Evolutionary conservation across 441 rosid species (phyloP).

Genomic region (Adansonia madagascariensis): DNA sequence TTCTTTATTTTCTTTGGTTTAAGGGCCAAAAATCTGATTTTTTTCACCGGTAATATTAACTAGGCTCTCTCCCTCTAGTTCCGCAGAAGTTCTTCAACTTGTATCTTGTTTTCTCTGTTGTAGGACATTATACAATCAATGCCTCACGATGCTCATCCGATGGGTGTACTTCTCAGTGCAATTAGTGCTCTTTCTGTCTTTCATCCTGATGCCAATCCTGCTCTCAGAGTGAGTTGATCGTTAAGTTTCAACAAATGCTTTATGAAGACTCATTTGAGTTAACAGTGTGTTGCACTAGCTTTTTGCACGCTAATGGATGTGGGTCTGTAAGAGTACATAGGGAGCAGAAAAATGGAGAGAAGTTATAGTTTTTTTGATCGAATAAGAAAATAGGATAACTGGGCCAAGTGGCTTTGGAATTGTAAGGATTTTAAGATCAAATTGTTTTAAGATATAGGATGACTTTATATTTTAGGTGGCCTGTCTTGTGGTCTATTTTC

Average conservation of each 20-base stretch:
- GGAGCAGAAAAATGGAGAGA: background rate
- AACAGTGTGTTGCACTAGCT: background rate
- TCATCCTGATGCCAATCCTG: slow-evolving; percentile 99
- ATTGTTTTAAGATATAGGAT: background rate
- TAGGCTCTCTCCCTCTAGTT: background rate
- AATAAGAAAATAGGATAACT: background rate
- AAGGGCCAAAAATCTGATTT: background rate
- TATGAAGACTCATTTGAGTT: background rate
- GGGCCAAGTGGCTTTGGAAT: background rate
- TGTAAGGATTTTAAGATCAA: background rate
- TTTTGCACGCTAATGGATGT: background rate
- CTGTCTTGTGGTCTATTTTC: background rate
- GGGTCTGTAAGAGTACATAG: background rate
- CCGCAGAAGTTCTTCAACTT: slow-evolving; percentile 2
- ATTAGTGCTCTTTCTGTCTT: slow-evolving; percentile 95
- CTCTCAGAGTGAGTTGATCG: slow-evolving; percentile 71
- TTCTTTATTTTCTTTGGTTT: background rate
- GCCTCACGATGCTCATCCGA: slow-evolving; percentile 99
- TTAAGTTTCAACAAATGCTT: slow-evolving; percentile 12
- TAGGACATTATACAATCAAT: slow-evolving; percentile 91
- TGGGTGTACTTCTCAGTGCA: slow-evolving; percentile 97
- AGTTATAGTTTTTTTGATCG: background rate
- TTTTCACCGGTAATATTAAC: background rate
- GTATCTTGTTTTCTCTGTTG: slow-evolving; percentile 23
- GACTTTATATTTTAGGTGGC: background rate